Evolutionary conservation across 495 filamentous ascomycete species (phyloP).

Genomic region (Aspergillus ellipticus): DNA sequence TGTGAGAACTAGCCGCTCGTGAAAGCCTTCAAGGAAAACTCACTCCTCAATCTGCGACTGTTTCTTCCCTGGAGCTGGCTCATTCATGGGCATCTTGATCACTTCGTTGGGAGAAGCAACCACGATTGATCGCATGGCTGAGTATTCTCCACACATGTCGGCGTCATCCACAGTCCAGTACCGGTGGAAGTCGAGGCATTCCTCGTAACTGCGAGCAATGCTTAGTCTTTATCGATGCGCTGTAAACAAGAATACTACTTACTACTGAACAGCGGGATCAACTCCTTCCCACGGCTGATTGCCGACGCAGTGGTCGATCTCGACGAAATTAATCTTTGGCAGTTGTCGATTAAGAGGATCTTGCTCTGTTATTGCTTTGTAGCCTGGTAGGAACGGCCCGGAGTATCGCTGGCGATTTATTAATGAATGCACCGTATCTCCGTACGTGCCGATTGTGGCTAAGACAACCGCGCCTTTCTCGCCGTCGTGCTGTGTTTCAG

Average conservation of each 20-base stretch:
- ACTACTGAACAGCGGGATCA: slow-evolving; percentile 66
- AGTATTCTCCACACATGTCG: slow-evolving; percentile 75
- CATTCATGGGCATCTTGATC: slow-evolving; percentile 91
- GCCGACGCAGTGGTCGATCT: slow-evolving; percentile 83
- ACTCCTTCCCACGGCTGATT: slow-evolving; percentile 80
- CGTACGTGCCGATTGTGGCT: slow-evolving; percentile 73
- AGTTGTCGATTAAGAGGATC: slow-evolving; percentile 42
- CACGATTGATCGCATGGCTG: slow-evolving; percentile 72
- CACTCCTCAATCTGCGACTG: slow-evolving; percentile 81
- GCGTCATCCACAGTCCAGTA: slow-evolving; percentile 85
- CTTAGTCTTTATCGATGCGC: background rate
- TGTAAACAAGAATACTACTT: slow-evolving; percentile 6
- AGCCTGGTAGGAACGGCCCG: slow-evolving; percentile 73
- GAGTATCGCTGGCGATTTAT: slow-evolving; percentile 59
- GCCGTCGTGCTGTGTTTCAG: slow-evolving; percentile 38
- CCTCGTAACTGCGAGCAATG: slow-evolving; percentile 57
- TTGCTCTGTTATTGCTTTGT: slow-evolving; percentile 36
- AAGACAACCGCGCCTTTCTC: slow-evolving; percentile 49
- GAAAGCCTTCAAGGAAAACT: background rate
- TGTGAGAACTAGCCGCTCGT: slow-evolving; percentile 1
- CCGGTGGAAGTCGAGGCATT: slow-evolving; percentile 72
- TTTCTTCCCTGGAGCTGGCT: slow-evolving; percentile 72
- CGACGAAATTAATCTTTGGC: slow-evolving; percentile 55
- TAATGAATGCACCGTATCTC: slow-evolving; percentile 79
- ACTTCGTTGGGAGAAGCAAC: slow-evolving; percentile 67